These are phyloP conservation scores for Chrysanthemum makinoi DNA, from an alignment of 129 eudicot species.

Conservation along the genomic window DNA sequence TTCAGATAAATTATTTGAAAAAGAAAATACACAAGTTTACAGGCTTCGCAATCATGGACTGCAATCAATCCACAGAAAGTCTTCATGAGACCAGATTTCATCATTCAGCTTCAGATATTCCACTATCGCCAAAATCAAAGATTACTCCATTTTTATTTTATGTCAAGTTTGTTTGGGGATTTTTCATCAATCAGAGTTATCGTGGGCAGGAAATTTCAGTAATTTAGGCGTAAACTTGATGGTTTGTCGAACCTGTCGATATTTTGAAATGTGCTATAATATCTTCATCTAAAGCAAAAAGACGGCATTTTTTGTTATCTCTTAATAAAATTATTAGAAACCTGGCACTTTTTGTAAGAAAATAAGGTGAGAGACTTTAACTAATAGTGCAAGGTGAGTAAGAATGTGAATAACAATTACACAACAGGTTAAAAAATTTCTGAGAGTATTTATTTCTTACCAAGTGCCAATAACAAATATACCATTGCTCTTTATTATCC, in stretches of 20 bases:
- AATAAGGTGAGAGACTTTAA: neutral
- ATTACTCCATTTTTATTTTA: too few species aligned
- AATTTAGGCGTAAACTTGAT: neutral
- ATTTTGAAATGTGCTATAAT: neutral
- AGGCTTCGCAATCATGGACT: neutral
- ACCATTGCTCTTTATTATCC: constrained; percentile 49
- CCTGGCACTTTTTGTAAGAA: neutral
- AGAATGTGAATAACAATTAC: neutral
- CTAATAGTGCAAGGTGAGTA: neutral
- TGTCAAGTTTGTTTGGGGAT: neutral
- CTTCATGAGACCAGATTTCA: too few species aligned
- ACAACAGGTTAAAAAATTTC: neutral
- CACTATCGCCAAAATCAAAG: neutral
- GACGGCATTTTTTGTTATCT: neutral
- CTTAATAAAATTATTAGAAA: neutral
- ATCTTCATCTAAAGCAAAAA: neutral
- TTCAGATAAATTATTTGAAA: constrained; percentile 2
- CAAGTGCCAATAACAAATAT: constrained; percentile 46
- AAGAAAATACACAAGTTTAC: neutral
- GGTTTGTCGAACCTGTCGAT: neutral
- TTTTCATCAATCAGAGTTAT: neutral
- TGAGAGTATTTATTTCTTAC: constrained; percentile 34
- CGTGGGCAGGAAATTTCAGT: neutral
- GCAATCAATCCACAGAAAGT: too few species aligned
- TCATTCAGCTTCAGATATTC: too few species aligned